Base-by-base conservation (phyloP, 768 basidiomycete species). In the Pleurotus cornucopiae region DNA sequence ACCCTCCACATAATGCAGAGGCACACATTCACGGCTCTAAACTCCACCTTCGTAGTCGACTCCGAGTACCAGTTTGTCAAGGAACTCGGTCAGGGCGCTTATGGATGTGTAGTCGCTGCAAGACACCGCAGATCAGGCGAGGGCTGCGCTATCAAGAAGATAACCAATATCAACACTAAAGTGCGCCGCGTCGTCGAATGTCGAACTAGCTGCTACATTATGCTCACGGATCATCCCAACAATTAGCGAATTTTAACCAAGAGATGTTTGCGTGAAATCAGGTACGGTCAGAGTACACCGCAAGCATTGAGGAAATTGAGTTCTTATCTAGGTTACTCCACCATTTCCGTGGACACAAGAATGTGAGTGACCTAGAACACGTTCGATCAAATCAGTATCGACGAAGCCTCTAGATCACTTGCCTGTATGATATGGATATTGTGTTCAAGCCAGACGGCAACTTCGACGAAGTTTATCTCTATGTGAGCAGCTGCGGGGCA, bases 261-360 rank as follows among this genome's bases (percentile, higher is more conserved):
- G 73, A 80, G 97, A 70, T 98, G 96, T 68, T 71, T 98, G 69
- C 77, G 97, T 46, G 97, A 99, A 75, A 92, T 99, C 72, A 90
- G 85, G 91, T 89, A 66, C 56, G 80, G 72, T 20, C 49, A 44
- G 44, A 47, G 46, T 46, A 41, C 48, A 30, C 46, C 11, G 40
- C 46, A 56, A 49, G 57, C 45, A 12, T 54, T 59, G 38, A 53
- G 5, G 37, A 39, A 41, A 20, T 53, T 18, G 18, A 53, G 38
- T 21, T 38, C 14, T 51, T 20, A 46, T 56, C 47, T 57, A 95
- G 94, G 67, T 78, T 99, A 41, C 73, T 99, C 38, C 94, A 96
- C 71, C 97, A 99, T 72, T 99, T 99, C 76, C 84, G 97, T 63
- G 94, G 96, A 4, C 97, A 99, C 77, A 99, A 99, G 77, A 99